Evolutionary conservation across 371 early-diverging fungal species (phyloP).

Genomic region (Mucor circinelloides): DNA sequence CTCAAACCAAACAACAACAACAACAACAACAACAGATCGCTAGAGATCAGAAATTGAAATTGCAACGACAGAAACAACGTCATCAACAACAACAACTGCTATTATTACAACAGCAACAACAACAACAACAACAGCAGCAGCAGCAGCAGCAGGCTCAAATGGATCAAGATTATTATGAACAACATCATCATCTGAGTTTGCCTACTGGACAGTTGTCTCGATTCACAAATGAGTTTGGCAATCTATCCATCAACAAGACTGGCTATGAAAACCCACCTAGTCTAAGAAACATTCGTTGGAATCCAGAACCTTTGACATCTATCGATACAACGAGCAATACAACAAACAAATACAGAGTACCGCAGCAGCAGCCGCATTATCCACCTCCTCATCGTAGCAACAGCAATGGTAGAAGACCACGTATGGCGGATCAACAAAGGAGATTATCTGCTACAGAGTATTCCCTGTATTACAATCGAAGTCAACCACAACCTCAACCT

Average conservation of each 20-base stretch:
- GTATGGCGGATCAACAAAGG: slow-evolving; percentile 1
- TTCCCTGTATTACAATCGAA: neutral
- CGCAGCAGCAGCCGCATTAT: neutral
- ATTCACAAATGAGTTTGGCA: slow-evolving; percentile 12
- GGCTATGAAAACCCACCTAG: slow-evolving; percentile 17
- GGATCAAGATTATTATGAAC: slow-evolving; percentile 5
- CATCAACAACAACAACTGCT: neutral
- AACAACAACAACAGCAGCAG: neutral
- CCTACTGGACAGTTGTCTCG: slow-evolving; percentile 12
- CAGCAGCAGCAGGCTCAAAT: neutral
- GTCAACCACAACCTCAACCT: neutral
- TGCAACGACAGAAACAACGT: neutral
- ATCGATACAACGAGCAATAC: neutral
- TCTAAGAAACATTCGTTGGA: slow-evolving; percentile 22
- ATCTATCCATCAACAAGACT: slow-evolving; percentile 1
- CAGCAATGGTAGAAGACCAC: slow-evolving; percentile 8
- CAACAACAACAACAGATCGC: neutral
- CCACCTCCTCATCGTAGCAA: slow-evolving; percentile 1
- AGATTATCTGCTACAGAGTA: slow-evolving; percentile 20
- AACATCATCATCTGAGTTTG: slow-evolving; percentile 20
- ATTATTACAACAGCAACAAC: neutral
- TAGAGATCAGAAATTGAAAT: neutral
- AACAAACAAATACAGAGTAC: slow-evolving; percentile 8
- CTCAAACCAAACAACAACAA: neutral
- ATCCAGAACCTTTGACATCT: slow-evolving; percentile 11